Evolutionary conservation across 176 grass and related monocot species (phyloP), one percentile per base, ranked within the genome.

Genomic region (Olyra latifolia): DNA sequence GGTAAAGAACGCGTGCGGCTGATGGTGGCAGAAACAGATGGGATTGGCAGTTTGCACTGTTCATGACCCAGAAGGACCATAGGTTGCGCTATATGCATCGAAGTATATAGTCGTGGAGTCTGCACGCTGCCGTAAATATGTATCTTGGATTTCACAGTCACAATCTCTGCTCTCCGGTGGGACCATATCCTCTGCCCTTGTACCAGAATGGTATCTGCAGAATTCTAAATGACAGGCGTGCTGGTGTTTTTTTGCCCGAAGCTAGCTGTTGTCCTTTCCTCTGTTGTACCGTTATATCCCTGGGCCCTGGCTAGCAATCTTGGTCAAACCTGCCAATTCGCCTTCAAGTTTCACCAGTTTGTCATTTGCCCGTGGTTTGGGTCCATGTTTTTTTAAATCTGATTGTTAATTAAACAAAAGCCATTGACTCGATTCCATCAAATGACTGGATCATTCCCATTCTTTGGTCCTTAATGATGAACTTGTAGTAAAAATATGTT

Each of bases 81-180:
- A 48, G 22, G 48, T 66, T 78, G 74, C 83, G 78, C 67, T 73
- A 78, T 78, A 88, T 29, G 74, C 66, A 35, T 48, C 10, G 22
- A 83, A 73, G 35, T 28, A 66, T 27, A 35, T 76, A 41, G 32
- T 17, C 13, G 20, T 81, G 38, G 11, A 42, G 15, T 67, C 48
- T 48, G 79, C 32, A 49, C 12, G n/a, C 44, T 35, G 68, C 68
- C 63, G 86, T 82, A 83, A 24, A 66, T 82, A 69, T 44, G 65
- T 79, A 32, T 58, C 58, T 83, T 67, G 59, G 80, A 83, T 88
- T 78, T 66, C 39, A 48, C 65, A 57, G 28, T 27, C 72, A 40
- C 38, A 2, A 13, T 25, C 78, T 13, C 12, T 1, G n/a, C 45
- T 45, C 41, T 57, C 57, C 15, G 66, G 86, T 78, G n/a, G n/a